phyloP scores from a whole-genome alignment of 257 asterid genomes.

The Eucommia ulmoides region DNA sequence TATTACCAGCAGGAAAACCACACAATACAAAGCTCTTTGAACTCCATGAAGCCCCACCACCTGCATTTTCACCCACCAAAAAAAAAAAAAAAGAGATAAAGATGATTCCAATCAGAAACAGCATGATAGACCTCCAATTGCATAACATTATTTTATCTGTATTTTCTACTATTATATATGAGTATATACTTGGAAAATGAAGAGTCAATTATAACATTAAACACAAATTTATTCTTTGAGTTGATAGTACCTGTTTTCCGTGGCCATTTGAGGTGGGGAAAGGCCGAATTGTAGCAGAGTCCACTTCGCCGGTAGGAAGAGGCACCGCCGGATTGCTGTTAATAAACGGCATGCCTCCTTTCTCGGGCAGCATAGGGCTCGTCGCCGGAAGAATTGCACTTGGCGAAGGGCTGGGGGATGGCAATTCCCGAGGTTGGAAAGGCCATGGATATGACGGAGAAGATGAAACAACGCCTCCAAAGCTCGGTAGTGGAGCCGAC shows the following conservation, averaged over 20 bases:
- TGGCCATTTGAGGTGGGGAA: constrained; percentile 29
- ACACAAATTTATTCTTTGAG: too few species aligned
- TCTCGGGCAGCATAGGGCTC: constrained; percentile 39
- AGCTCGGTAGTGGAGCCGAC: constrained; percentile 29
- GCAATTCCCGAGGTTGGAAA: constrained; percentile 42
- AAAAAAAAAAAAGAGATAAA: too few species aligned
- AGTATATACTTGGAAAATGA: neutral
- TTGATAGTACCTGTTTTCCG: constrained; percentile 27
- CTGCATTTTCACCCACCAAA: constrained; percentile 30
- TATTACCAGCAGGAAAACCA: constrained; percentile 29
- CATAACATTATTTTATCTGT: neutral
- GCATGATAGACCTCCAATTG: constrained; percentile 8
- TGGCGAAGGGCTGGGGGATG: constrained; percentile 66
- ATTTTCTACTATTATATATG: too few species aligned
- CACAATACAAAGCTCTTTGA: constrained; percentile 28
- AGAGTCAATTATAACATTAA: neutral
- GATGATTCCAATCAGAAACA: constrained; percentile 15
- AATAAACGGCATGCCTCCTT: constrained; percentile 60
- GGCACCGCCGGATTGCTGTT: constrained; percentile 95
- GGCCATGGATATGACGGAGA: constrained; percentile 94
- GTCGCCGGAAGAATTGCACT: constrained; percentile 24
- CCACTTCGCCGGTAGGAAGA: constrained; percentile 94
- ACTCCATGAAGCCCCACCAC: constrained; percentile 39
- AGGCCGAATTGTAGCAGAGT: constrained; percentile 77
- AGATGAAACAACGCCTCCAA: constrained; percentile 67